A percentile compares a stretch with the other conserved stretches of the same genome.
phyloP scores from a whole-genome alignment of 441 rosid genomes.

The Arabidopsis lyrata region DNA sequence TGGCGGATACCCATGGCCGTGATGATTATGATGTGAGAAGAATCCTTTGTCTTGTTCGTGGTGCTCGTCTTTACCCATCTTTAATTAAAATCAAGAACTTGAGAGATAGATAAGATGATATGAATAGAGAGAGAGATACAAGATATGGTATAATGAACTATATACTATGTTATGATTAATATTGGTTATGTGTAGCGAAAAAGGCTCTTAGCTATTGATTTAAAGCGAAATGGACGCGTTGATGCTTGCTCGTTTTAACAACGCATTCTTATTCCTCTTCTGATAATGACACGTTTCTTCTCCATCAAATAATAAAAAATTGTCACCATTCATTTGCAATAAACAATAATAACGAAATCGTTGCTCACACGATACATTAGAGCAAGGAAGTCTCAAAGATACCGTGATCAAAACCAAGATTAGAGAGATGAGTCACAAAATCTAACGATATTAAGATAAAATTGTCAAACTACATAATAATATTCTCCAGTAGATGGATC shows the following conservation, averaged over 20 bases:
- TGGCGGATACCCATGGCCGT: constrained; percentile 40
- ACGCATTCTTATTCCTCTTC: constrained; percentile 16
- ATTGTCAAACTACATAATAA: constrained; percentile 10
- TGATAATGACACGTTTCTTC: constrained; percentile 29
- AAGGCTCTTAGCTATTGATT: constrained; percentile 39
- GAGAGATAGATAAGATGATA: background rate
- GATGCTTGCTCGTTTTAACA: constrained; percentile 35
- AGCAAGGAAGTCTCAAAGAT: background rate
- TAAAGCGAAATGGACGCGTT: constrained; percentile 41
- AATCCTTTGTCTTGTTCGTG: constrained; percentile 47
- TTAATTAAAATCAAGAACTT: constrained; percentile 21
- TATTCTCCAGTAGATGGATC: background rate
- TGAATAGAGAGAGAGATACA: constrained; percentile 2
- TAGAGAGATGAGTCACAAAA: background rate
- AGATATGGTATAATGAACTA: constrained; percentile 14
- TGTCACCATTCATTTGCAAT: constrained; percentile 13
- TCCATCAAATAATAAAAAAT: background rate
- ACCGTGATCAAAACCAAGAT: background rate
- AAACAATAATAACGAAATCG: background rate
- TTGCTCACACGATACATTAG: constrained; percentile 9
- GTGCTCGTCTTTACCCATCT: constrained; percentile 46
- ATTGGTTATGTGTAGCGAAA: constrained; percentile 19
- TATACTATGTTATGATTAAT: constrained; percentile 17
- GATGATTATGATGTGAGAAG: constrained; percentile 39
- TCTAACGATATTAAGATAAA: constrained; percentile 1